These are phyloP conservation scores for Backusella psychrophila DNA, from an alignment of 192 early-diverging fungal species.

Conservation along the genomic window DNA sequence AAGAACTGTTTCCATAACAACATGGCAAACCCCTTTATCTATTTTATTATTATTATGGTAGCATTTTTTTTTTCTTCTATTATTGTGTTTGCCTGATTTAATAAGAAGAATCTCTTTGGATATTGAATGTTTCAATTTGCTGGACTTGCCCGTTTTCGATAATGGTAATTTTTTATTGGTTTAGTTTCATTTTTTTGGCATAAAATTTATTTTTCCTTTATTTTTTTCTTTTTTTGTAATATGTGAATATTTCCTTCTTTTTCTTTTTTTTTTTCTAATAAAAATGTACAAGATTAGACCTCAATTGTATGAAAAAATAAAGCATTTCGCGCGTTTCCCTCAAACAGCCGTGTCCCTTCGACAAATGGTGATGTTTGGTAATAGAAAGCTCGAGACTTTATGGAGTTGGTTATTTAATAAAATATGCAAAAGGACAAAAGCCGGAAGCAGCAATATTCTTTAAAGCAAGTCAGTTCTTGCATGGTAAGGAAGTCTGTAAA, in stretches of 20 bases:
- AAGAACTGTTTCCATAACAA: no score
- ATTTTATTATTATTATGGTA: not conserved
- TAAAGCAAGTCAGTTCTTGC: conserved; percentile 75
- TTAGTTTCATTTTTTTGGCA: no score
- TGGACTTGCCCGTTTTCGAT: no score
- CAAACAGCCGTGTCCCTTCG: conserved; percentile 90
- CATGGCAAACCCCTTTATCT: no score
- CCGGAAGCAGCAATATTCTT: conserved; percentile 72
- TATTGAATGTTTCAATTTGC: no score
- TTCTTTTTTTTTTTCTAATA: not conserved
- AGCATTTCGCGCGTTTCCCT: conserved; percentile 78
- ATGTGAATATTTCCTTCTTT: not conserved
- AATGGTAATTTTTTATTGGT: no score
- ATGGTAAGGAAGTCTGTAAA: conserved; percentile 25
- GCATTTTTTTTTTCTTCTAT: not conserved
- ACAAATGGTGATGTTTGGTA: conserved; percentile 97
- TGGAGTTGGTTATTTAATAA: not conserved
- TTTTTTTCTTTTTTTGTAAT: not conserved
- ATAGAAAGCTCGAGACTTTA: not conserved
- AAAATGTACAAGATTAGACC: conserved; percentile 49
- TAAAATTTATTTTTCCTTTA: not conserved
- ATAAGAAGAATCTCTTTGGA: no score
- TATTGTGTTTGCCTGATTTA: no score
- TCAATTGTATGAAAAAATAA: conserved; percentile 69
- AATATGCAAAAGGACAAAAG: conserved; percentile 51